Conservation (phyloP, 176 grass and related monocot genomes). For the Ensete ventricosum region DNA sequence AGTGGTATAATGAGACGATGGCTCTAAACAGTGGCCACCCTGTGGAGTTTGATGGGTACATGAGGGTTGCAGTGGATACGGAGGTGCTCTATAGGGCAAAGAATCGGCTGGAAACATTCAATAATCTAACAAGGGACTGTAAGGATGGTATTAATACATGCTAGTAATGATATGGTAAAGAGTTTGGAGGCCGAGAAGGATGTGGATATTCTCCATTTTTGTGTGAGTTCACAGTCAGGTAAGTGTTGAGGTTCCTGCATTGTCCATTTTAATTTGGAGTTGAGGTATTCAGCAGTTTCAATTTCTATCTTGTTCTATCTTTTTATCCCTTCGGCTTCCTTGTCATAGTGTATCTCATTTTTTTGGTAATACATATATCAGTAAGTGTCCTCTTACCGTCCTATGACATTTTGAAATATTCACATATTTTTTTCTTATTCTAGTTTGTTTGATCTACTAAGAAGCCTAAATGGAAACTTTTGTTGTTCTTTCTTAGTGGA, state of each 20-base stretch:
- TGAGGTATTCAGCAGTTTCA: background rate
- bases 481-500: too few relatives aligned
- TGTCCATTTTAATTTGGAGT: background rate
- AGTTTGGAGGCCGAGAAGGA: background rate
- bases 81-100: slow-evolving; percentile 84
- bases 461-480: too few relatives aligned
- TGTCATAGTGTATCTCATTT: background rate
- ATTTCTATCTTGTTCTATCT: background rate
- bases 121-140: slow-evolving; percentile 92
- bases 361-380: too few relatives aligned
- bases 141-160: slow-evolving; percentile 96
- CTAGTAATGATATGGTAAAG: slow-evolving; percentile 11
- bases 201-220: background rate
- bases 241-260: background rate
- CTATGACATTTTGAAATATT: too few relatives aligned
- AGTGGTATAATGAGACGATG: slow-evolving; percentile 86
- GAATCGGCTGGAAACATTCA: slow-evolving; percentile 69
- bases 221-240: background rate
- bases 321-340: background rate
- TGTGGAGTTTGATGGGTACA: slow-evolving; percentile 75
- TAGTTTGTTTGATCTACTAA: too few relatives aligned
- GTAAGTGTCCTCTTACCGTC: too few relatives aligned
- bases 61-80: slow-evolving; percentile 81
- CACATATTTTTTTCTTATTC: too few relatives aligned
- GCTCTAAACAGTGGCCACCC: slow-evolving; percentile 41